Evolutionary conservation across 805 yeast species (phyloP).

Genomic region (Scheffersomyces spartinae): DNA sequence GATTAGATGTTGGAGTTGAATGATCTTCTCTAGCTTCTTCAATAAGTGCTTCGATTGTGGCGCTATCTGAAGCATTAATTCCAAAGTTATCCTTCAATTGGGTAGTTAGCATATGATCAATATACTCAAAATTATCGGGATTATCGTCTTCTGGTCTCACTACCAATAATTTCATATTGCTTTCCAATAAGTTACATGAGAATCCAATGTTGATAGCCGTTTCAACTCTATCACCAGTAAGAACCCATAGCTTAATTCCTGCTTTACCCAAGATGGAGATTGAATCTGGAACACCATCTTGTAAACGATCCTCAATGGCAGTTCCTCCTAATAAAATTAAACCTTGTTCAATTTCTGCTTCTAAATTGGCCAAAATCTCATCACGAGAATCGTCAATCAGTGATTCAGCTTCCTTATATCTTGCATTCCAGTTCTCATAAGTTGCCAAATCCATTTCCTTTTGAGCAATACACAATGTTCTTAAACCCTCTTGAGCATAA

Average conservation of each 20-base stretch:
- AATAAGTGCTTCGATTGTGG: conserved; percentile 25
- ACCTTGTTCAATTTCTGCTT: conserved; percentile 48
- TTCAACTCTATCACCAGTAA: conserved; percentile 75
- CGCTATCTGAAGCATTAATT: conserved; percentile 23
- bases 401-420: conserved; percentile 48
- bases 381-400: conserved; percentile 49
- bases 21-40: conserved; percentile 48
- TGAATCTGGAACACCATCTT: conserved; percentile 68
- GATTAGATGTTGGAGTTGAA: conserved; percentile 44
- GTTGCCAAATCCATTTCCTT: conserved; percentile 32
- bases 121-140: conserved; percentile 11
- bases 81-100: conserved; percentile 39
- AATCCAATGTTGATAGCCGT: conserved; percentile 80
- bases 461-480: conserved; percentile 65
- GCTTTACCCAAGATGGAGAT: conserved; percentile 56
- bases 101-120: conserved; percentile 30
- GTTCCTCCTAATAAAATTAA: conserved; percentile 62
- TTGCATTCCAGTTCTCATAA: conserved; percentile 43
- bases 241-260: conserved; percentile 74
- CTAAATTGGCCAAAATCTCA: conserved; percentile 37
- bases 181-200: conserved; percentile 59
- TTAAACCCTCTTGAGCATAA: conserved; percentile 66
- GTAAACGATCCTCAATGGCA: conserved; percentile 72
- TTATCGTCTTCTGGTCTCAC: conserved; percentile 33
- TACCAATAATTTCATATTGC: conserved; percentile 57